Evolutionary conservation across 2,329 filamentous ascomycete genomes (phyloP), one percentile per base, ranked within the genome.

Genomic region (Fusarium sp.): DNA sequence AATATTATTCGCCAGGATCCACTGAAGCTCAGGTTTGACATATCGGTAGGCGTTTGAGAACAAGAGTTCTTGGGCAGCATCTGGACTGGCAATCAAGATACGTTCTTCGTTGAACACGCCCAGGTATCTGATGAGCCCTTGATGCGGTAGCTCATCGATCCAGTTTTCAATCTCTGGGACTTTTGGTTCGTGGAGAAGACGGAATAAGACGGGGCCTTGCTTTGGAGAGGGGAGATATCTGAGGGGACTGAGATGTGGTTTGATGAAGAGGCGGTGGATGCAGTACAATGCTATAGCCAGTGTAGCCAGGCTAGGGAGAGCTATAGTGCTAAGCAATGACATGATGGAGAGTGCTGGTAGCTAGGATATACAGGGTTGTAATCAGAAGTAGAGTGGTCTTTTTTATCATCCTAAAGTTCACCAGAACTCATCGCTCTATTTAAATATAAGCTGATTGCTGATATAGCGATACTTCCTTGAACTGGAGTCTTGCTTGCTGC

Each of bases 21-120:
- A 54, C 26, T 54, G 50, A 18, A 54, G 37, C 15, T 54, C 37
- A 18, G 50, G 50, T 10, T 54, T 54, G 2, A 42, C 27, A 23
- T 7, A 17, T 14, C 30, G 30, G 50, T 54, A 54, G 3, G 37
- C 35, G n/a, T 54, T 42, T 0, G 37, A 18, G 0, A 38, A 42
- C 2, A 54, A 14, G 5, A 54, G 40, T 8, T 54, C 37, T 12
- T 54, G 50, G 0, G 26, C 37, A 0, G 6, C n/a, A 6, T 32
- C n/a, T 17, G 50, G 26, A 0, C 18, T 32, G 3, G 37, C 26
- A 0, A 54, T 27, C 0, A 18, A 42, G 26, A 54, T 42, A 3
- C 50, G 50, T 4, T 54, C 50, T 7, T 54, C 26, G 2, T 54
- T 54, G n/a, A 54, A 54, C 18, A 42, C 26, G 0, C 50, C 50